Base-by-base conservation (phyloP, 345 rosid species). In the Pistacia vera region DNA sequence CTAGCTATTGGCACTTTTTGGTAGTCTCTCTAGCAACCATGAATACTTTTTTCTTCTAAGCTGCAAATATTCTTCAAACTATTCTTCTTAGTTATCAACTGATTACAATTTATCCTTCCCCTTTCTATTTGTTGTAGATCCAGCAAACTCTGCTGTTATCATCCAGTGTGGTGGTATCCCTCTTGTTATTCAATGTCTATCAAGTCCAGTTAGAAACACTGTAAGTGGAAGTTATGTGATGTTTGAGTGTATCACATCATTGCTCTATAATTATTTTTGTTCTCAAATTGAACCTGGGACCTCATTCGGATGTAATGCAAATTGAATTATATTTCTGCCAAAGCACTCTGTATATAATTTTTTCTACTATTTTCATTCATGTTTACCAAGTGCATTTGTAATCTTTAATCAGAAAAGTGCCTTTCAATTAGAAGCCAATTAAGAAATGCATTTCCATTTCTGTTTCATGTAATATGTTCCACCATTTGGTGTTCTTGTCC, bases 151-250 rank as follows among this genome's bases (percentile, higher is more conserved):
- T 78, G 87, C 88, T 30, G 46, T 87, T 70, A 69, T 95, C 72
- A 81, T 81, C 35, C 85, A 83, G 74, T 86, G 78, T 60, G 89
- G 83, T 71, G 97, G 98, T 33, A 78, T 90, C 62, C 83, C 92
- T 67, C 93, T 92, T 6, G 58, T 89, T 70, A 85, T 92, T 66
- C 88, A 90, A 63, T 92, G 99, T 77, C 81, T 95, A 73, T 90
- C 97, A 52, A 93, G 98, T 72, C 99, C 99, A 18, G 97, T 95
- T 11, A 78, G 92, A 75, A 95, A 93, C 78, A 95, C 91, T 11
- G 98, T 93, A 82, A 83, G 97, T 83, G 62, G 49, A 49, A 25
- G 72, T 49, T 8, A 46, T 14, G 17, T 16, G 28, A 13, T 41
- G 38, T 13, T 30, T 65, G 36, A 17, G 12, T 25, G 38, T 48